Conservation (phyloP, 345 rosid genomes). For the Eucalyptus tenuipes region DNA sequence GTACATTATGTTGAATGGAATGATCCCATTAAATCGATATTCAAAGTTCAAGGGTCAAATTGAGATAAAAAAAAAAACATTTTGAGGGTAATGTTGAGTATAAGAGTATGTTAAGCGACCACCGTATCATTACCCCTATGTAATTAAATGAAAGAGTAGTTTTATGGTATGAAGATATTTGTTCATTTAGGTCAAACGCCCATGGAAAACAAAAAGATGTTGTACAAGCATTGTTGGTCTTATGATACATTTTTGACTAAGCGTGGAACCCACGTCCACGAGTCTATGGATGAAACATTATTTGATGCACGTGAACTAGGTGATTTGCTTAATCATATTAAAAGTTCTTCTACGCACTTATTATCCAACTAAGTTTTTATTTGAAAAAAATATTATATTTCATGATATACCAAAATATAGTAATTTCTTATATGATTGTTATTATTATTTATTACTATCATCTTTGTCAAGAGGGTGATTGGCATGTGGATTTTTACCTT, state of each 20-base stretch:
- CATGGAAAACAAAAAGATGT: neutral
- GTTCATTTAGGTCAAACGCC: neutral
- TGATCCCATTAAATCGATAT: too few species aligned
- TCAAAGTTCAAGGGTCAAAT: too few species aligned
- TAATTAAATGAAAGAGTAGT: too few species aligned
- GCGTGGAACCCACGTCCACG: neutral
- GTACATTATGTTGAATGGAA: neutral
- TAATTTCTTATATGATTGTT: neutral
- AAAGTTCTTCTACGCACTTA: neutral
- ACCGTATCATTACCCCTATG: too few species aligned
- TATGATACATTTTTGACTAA: too few species aligned
- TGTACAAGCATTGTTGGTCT: neutral
- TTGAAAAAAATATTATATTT: neutral
- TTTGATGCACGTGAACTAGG: neutral
- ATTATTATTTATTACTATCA: neutral
- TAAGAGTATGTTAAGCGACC: too few species aligned
- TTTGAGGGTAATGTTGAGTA: neutral
- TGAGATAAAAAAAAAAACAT: too few species aligned
- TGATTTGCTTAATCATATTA: neutral
- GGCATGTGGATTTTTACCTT: neutral
- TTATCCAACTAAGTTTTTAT: neutral
- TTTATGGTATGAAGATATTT: neutral
- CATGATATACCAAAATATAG: neutral
- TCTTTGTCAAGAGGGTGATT: neutral
- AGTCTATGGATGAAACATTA: neutral